These are phyloP conservation scores for Apiotrichum akiyoshidainum DNA, from an alignment of 1,284 basidiomycete genomes.

Conservation along the genomic window DNA sequence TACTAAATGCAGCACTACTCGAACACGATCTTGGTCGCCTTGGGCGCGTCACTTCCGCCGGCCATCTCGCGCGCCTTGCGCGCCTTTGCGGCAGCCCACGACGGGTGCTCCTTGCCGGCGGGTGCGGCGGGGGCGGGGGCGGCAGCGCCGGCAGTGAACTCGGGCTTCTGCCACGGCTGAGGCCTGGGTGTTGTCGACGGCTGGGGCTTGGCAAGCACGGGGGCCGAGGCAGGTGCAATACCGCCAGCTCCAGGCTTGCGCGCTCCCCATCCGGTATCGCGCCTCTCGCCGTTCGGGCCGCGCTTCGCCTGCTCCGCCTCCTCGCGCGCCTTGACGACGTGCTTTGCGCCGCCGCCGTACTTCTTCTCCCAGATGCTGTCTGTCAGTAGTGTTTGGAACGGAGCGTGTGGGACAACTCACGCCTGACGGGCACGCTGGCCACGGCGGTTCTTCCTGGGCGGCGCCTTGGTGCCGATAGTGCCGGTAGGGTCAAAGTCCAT, in stretches of 20 bases:
- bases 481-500: conserved; percentile 62
- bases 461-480: conserved; percentile 51
- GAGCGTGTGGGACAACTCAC: conserved; percentile 62
- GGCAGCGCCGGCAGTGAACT: conserved; percentile 1
- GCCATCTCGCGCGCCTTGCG: conserved; percentile 60
- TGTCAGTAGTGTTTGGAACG: conserved; percentile 6
- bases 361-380: conserved; percentile 95
- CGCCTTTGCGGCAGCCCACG: conserved; percentile 85
- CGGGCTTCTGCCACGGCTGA: background rate
- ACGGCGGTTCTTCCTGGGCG: conserved; percentile 75
- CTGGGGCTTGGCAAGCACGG: background rate
- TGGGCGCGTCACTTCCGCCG: conserved; percentile 38
- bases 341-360: conserved; percentile 84
- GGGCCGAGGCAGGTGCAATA: background rate
- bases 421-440: conserved; percentile 87
- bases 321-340: conserved; percentile 65
- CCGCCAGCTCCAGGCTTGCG: conserved; percentile 6
- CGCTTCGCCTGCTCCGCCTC: conserved; percentile 26
- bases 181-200: background rate
- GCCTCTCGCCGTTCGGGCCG: conserved; percentile 13
- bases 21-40: conserved; percentile 56
- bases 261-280: conserved; percentile 20
- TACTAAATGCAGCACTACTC: conserved; percentile 37
- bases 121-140: conserved; percentile 16
- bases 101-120: conserved; percentile 65